Evolutionary conservation across 2,329 filamentous ascomycete species (phyloP).

Genomic region (Aspergillus tubingensis): DNA sequence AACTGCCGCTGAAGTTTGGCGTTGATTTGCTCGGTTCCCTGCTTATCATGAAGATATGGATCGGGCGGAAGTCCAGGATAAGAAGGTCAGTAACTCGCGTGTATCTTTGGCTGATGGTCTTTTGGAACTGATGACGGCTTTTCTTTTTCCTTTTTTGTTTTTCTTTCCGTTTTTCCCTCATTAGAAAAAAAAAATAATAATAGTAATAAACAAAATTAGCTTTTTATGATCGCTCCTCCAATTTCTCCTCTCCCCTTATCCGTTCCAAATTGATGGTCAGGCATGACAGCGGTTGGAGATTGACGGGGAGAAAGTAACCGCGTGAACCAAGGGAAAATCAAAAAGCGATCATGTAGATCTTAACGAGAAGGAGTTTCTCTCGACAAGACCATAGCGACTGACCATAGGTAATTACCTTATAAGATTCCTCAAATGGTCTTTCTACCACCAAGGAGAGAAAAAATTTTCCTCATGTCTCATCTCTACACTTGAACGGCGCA

Average conservation of each 20-base stretch:
- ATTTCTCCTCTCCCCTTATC: not conserved
- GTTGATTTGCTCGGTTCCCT: slow-evolving; percentile 18
- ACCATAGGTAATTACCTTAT: slow-evolving; percentile 14
- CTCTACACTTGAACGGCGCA: slow-evolving; percentile 13
- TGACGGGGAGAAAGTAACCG: not conserved
- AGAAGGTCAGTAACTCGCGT: slow-evolving; percentile 7
- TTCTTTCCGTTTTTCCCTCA: not conserved
- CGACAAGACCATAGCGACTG: slow-evolving; percentile 2
- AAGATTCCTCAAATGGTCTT: slow-evolving; percentile 10
- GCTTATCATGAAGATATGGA: slow-evolving; percentile 17
- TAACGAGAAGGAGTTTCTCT: slow-evolving; percentile 14
- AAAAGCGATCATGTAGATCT: slow-evolving; percentile 19
- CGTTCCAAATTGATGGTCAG: not conserved
- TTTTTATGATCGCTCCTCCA: not conserved
- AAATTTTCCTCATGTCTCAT: slow-evolving; percentile 2
- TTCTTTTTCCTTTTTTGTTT: not conserved
- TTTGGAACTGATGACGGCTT: not conserved
- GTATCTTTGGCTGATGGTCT: not conserved
- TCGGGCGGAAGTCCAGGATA: slow-evolving; percentile 15
- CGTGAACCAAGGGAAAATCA: slow-evolving; percentile 3
- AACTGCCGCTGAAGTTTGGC: slow-evolving; percentile 6
- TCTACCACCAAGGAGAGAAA: not conserved
- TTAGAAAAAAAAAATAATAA: not conserved
- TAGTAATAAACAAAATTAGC: no score
- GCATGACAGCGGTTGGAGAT: not conserved